A percentile compares a stretch with the other conserved stretches of the same genome.
These are phyloP conservation scores for Dimocarpus longan DNA, from an alignment of 345 rosid species.

Conservation along the genomic window DNA sequence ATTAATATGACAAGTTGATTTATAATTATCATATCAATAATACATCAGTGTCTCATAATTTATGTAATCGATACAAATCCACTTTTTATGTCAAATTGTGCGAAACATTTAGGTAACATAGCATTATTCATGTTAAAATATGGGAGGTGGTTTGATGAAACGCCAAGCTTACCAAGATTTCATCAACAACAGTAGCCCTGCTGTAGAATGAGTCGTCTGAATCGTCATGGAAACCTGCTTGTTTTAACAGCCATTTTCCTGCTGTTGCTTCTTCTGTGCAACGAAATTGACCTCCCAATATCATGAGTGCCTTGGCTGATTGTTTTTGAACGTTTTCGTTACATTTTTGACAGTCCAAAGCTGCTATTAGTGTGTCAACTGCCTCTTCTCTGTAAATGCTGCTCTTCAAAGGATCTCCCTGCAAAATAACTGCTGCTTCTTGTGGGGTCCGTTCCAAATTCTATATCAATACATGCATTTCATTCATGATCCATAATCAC, in stretches of 20 bases:
- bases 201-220: slow-evolving; percentile 24
- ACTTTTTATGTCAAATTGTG: no score
- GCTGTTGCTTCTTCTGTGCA: slow-evolving; percentile 33
- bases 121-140: no score
- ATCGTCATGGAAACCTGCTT: slow-evolving; percentile 34
- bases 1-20: no score
- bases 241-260: slow-evolving; percentile 48
- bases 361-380: slow-evolving; percentile 44
- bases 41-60: no score
- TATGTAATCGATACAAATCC: no score
- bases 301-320: slow-evolving; percentile 52
- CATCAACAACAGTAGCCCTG: slow-evolving; percentile 12
- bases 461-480: background rate
- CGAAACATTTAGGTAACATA: no score
- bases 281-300: slow-evolving; percentile 53
- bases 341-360: slow-evolving; percentile 41
- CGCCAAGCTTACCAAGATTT: slow-evolving; percentile 37
- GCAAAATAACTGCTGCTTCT: slow-evolving; percentile 39
- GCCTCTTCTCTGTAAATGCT: slow-evolving; percentile 70
- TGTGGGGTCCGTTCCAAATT: slow-evolving; percentile 23
- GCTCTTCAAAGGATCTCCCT: slow-evolving; percentile 53
- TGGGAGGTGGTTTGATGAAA: no score
- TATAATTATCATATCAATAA: no score
- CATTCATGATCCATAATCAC: no score
- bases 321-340: slow-evolving; percentile 51